Evolutionary conservation across 2,329 filamentous ascomycete genomes (phyloP), one percentile per base, ranked within the genome.

Genomic region (Mycosphaerella arachidis): DNA sequence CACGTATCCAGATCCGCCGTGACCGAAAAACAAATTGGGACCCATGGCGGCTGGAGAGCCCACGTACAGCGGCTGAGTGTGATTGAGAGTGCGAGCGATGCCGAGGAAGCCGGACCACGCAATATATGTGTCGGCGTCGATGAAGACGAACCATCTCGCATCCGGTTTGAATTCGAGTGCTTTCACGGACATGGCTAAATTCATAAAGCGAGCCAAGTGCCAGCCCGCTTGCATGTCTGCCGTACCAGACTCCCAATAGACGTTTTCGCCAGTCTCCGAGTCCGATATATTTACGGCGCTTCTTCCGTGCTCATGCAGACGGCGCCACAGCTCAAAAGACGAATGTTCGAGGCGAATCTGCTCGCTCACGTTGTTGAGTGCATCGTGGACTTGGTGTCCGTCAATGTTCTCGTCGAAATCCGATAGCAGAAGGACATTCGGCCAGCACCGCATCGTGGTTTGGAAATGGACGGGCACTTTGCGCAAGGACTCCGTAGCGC

Each of bases 381-480:
- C 67, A 52, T 70, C 63, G 55, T 66, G 58, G 27, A 69, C 52
- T 4, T 70, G 63, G 55, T 77, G 75, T 5, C 72, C 74, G 43
- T 73, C 70, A 8, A 81, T 63, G 6, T 71, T 66, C 53, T 79
- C 75, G 58, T 78, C 76, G 12, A 78, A 74, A 63, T 83, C 80
- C 40, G 80, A 82, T 61, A 80, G 75, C 57, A 82, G 70, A 20
- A 81, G 71, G 16, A 81, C 69, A 56, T 72, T 66, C 18, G 65
- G 56, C n/a, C 82, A 79, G 70, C 78, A 84, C n/a, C 78, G 76
- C 54, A 82, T 81, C 40, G 81, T 79, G 61, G 78, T 83, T 13
- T 46, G 10, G 62, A 83, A 78, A 65, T 84, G 82, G 5, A 78
- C 70, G 2, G 81, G 80, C 2, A 85, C 75, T 66, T 82, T 82